Evolutionary conservation across 1,284 basidiomycete species (phyloP), one percentile per base, ranked within the genome.

Genomic region (Cystobasidiaceae sp.): DNA sequence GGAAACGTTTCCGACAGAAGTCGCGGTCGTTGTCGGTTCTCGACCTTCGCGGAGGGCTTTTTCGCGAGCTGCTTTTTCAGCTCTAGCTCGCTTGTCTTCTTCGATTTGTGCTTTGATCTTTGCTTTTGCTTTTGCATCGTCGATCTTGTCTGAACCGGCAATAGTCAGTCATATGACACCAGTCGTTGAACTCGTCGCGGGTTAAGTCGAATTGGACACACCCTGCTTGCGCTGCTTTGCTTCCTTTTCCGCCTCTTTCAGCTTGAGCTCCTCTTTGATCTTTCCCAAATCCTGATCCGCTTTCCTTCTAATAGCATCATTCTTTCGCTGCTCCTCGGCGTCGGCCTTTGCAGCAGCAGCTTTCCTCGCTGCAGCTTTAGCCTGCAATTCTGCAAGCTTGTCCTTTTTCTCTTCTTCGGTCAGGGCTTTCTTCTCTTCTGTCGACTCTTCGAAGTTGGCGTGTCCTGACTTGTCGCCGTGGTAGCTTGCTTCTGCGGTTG

Each of bases 401-500:
- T 85, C 81, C 69, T 85, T 84, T 82, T 88, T 96, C 77, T 98
- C 92, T 73, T 97, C 92, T 76, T 97, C 92, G 0, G 93, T 97
- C 57, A 97, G 78, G 0, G 94, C 93, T 75, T 88, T 90, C 76
- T 93, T 85, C 87, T 96, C 93, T 75, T 97, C 93, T 0, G 86
- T 89, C 4, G 89, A 93, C 76, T 98, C 93, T 75, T 94, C 92
- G 71, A 97, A 97, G 33, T 74, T 69, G 23, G 72, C 37, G 46
- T 68, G 67, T 5, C 67, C 67, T 17, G 48, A 50, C 46, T 93
- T 93, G 77, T 96, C 91, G 2, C 93, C 93, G 74, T 97, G 93
- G 78, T 87, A 97, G 72, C 88, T 89, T 19, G 93, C 93, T 11
- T 94, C 81, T 1, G 89, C 90, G 5, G 89, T 86, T 69, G 90